Base-by-base conservation (phyloP, 805 yeast genomes). In the Novakomyces olei region DNA sequence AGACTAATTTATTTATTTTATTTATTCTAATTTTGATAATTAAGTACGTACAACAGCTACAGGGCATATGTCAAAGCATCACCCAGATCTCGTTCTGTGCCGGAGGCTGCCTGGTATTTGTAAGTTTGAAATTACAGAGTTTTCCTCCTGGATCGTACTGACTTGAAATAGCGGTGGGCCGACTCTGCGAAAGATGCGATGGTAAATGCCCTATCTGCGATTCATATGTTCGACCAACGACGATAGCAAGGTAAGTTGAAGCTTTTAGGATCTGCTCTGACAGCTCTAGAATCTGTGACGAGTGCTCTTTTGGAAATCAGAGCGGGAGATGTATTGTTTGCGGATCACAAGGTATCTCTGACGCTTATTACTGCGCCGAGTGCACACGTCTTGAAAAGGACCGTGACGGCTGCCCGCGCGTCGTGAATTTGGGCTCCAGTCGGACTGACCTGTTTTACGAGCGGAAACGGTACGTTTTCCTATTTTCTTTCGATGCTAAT, bases 141-240 rank as follows among this genome's bases (percentile, higher is more conserved):
- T 5, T 16, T 19, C 24, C n/a, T 22, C n/a, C n/a, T n/a, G 8
- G 24, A 22, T 22, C 10, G n/a, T 22, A 8, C 24, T 8, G 8
- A 22, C 8, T n/a, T 22, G 8, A 8, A n/a, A 8, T 22, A 8
- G 24, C 24, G 24, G 24, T 22, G 8, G 8, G 8, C 1, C 55
- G 61, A 32, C 57, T 83, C 3, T 83, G 96, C 45, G 70, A 67
- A 20, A 76, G 65, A 48, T 83, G 96, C 49, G 94, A 83, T 47
- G 95, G 94, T 1, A 63, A 70, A 41, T 83, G 96, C 45, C 94
- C 94, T 2, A 60, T 70, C 2, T 83, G 96, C 50, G 95, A 81
- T 46, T 75, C 92, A 1, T 66, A 63, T 41, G 44, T 79, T 5
- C 67, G 72, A 39, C 80, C 88, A 1, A 63, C 66, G 5, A 59